Evolutionary conservation across 2,329 filamentous ascomycete species (phyloP).

Genomic region (Penicillium polonicum): DNA sequence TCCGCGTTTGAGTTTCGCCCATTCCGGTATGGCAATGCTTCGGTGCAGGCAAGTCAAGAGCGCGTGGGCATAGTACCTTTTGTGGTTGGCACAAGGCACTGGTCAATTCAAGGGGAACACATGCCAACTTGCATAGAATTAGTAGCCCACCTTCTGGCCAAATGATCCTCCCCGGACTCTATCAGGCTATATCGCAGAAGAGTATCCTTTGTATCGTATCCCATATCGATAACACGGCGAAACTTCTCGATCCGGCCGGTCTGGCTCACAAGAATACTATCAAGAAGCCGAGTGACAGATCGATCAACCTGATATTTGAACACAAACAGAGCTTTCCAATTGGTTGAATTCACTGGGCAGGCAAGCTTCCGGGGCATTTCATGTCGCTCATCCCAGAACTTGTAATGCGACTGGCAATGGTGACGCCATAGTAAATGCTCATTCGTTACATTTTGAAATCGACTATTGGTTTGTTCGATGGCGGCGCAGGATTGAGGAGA

Average conservation of each 20-base stretch:
- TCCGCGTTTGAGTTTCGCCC: slow-evolving; percentile 58
- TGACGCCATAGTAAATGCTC: slow-evolving; percentile 77
- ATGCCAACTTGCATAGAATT: background rate
- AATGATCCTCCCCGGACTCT: slow-evolving; percentile 65
- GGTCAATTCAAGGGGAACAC: slow-evolving; percentile 8
- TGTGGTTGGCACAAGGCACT: slow-evolving; percentile 3
- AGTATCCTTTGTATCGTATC: slow-evolving; percentile 87
- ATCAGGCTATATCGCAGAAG: slow-evolving; percentile 65
- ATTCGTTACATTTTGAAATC: slow-evolving; percentile 64
- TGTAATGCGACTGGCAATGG: slow-evolving; percentile 68
- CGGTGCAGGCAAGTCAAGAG: slow-evolving; percentile 79
- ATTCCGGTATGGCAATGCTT: slow-evolving; percentile 73
- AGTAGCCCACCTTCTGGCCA: slow-evolving; percentile 63
- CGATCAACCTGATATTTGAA: slow-evolving; percentile 55
- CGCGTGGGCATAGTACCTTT: slow-evolving; percentile 71
- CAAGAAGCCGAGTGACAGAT: slow-evolving; percentile 56
- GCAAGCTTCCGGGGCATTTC: slow-evolving; percentile 57
- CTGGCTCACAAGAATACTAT: slow-evolving; percentile 69
- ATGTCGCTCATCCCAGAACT: slow-evolving; percentile 71
- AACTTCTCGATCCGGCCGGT: slow-evolving; percentile 68
- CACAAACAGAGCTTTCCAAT: slow-evolving; percentile 73
- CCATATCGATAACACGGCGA: slow-evolving; percentile 67
- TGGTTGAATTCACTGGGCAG: slow-evolving; percentile 54
- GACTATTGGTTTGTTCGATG: slow-evolving; percentile 61
- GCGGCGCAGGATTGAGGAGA: slow-evolving; percentile 51